These are phyloP conservation scores for Neofusicoccum laricinum DNA, from an alignment of 2,329 filamentous ascomycete species.

Conservation along the genomic window DNA sequence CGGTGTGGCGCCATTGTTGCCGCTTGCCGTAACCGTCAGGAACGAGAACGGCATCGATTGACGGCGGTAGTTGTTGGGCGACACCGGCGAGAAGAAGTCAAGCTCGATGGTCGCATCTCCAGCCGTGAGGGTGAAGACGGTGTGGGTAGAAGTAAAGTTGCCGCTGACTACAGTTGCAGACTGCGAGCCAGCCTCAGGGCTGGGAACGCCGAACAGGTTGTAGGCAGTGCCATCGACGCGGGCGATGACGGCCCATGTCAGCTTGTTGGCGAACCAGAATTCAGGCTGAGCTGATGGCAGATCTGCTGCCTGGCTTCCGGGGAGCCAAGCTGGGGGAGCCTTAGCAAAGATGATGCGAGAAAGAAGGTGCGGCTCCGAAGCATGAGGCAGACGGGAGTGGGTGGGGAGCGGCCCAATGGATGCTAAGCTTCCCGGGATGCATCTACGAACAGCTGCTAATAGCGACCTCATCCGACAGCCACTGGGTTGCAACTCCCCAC, in stretches of 20 bases:
- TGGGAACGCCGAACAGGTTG: constrained; percentile 41
- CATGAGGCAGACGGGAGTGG: neutral
- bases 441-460: constrained; percentile 7
- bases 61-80: constrained; percentile 40
- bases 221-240: constrained; percentile 41
- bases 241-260: constrained; percentile 43
- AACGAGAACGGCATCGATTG: constrained; percentile 47
- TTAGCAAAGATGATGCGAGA: constrained; percentile 15
- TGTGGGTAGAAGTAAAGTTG: constrained; percentile 43
- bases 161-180: constrained; percentile 35
- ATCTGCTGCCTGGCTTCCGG: constrained; percentile 35
- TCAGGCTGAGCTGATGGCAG: constrained; percentile 39
- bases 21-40: constrained; percentile 36
- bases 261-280: constrained; percentile 43
- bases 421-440: constrained; percentile 5
- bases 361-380: constrained; percentile 11
- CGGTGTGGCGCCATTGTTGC: constrained; percentile 19
- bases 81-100: constrained; percentile 47
- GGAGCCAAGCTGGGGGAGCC: constrained; percentile 37
- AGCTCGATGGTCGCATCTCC: constrained; percentile 35
- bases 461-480: neutral
- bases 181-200: constrained; percentile 24
- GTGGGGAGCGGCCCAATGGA: constrained; percentile 8
- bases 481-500: neutral
- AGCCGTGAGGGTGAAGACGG: constrained; percentile 39